Base-by-base conservation (phyloP, 371 early-diverging fungal species). In the Mucor circinelloides region DNA sequence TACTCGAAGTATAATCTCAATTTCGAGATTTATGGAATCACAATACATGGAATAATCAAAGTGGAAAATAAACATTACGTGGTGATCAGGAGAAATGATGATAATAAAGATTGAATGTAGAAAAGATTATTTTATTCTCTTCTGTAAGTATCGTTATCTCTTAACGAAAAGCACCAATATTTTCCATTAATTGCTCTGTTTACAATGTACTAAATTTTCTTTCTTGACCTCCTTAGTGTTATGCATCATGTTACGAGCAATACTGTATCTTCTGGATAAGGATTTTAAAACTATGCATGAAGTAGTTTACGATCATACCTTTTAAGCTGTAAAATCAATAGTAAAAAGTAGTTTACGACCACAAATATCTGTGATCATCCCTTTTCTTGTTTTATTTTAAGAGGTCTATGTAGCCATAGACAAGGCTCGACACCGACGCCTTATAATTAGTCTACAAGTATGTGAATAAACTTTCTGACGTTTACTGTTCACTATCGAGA, bases 111-210 rank as follows among this genome's bases (percentile, higher is more conserved):
- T 50, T 61, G 61, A 50, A 61, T 54, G 55, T 55, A 63, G 56
- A 38, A 56, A 63, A 40, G 64, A 31, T 56, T 63, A 63, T 63
- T 63, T 30, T 61, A 61, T 61, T 63, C 27, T 28, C 64, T 40
- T 63, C 42, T 63, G 64, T 55, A 63, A 40, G 64, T 63, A 63
- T 63, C n/a, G n/a, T 6, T 19, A 63, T 19, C 64, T 55, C 56
- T 56, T 63, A 63, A 63, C 21, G 64, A 55, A 63, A 63, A 63
- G 56, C 64, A 56, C 56, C 42, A 12, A 56, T 19, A 63, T 63
- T 40, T 63, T 55, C 56, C 56, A 63, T 63, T 63, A 63, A 56
- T 63, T 63, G 40, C 56, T 63, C 64, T 63, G 56, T 55, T 52
- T 52, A 63, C 19, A n/a, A 7, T 63, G 34, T 63, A 25, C 21